phyloP scores from a whole-genome alignment of 2,329 filamentous ascomycete genomes.

The Sclerotinia glacialis region DNA sequence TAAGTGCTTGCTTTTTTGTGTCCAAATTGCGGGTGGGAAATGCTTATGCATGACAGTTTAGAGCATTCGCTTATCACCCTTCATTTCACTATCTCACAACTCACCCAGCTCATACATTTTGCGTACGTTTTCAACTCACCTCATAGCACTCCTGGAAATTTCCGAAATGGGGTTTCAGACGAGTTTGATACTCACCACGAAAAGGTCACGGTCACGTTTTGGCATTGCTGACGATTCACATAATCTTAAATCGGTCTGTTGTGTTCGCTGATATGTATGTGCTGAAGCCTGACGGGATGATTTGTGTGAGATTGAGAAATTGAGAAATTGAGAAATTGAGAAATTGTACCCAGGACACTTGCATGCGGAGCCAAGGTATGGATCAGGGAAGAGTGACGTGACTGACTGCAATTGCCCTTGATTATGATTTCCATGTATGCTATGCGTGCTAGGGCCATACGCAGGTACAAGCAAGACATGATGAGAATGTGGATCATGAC shows the following conservation, averaged over 20 bases:
- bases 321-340: not conserved
- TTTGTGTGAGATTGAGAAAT: not conserved
- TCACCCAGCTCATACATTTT: not conserved
- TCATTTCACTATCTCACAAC: conserved; percentile 17
- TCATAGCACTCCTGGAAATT: not conserved
- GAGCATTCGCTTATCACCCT: conserved; percentile 9
- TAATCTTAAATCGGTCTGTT: not conserved
- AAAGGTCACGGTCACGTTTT: conserved; percentile 9
- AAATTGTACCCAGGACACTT: not conserved
- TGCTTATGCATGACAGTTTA: conserved; percentile 3
- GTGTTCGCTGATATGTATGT: not conserved
- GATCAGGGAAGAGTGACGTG: conserved; percentile 11
- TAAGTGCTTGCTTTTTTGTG: not conserved
- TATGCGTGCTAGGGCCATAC: not conserved
- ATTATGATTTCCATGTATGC: not conserved
- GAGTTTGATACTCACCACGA: conserved; percentile 11
- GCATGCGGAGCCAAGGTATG: not conserved
- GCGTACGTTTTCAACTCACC: not conserved
- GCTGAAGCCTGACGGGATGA: not conserved
- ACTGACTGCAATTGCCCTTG: conserved; percentile 1
- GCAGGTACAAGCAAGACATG: conserved; percentile 7
- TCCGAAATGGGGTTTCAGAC: conserved; percentile 9
- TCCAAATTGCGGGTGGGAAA: not conserved
- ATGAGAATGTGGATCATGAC: conserved; percentile 4
- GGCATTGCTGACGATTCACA: not conserved